Evolutionary conservation across 371 early-diverging fungal genomes (phyloP).

Genomic region (Mortierella sp.): DNA sequence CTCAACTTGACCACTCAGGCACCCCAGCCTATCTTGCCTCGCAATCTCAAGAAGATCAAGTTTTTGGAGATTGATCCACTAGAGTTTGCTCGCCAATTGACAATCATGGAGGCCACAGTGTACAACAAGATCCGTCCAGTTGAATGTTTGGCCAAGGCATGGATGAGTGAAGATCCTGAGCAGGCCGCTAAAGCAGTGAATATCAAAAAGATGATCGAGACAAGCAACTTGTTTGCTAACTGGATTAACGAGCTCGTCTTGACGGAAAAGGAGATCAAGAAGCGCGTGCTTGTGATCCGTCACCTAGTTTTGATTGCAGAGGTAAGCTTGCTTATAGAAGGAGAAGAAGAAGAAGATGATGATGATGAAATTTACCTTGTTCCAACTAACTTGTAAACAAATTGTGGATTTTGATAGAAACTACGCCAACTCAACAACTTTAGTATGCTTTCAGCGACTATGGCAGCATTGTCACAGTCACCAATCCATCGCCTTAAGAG

Average conservation of each 20-base stretch:
- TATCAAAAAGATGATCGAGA: conserved; percentile 83
- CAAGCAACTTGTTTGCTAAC: conserved; percentile 73
- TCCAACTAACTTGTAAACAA: too few species aligned
- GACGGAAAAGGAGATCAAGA: conserved; percentile 81
- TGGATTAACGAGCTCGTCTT: conserved; percentile 89
- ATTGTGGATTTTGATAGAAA: conserved; percentile 47
- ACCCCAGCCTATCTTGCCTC: conserved; percentile 78
- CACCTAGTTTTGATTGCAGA: conserved; percentile 90
- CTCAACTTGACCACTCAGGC: conserved; percentile 70
- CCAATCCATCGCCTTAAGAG: conserved; percentile 90
- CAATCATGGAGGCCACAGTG: conserved; percentile 86
- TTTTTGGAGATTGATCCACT: conserved; percentile 91
- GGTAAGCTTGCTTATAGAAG: conserved; percentile 36
- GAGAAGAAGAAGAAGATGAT: neutral
- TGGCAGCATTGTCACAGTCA: conserved; percentile 91
- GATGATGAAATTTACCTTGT: too few species aligned
- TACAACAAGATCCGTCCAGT: conserved; percentile 87
- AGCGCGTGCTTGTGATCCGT: conserved; percentile 82
- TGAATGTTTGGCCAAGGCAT: conserved; percentile 91
- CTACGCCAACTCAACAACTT: conserved; percentile 90
- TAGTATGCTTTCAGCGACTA: conserved; percentile 91
- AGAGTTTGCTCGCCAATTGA: conserved; percentile 95
- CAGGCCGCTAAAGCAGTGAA: conserved; percentile 69
- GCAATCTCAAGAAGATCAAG: conserved; percentile 72
- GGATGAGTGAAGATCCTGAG: conserved; percentile 81